Percentiles rank a stretch among this genome's conserved stretches.
These are phyloP conservation scores for Metarhizium anisopliae DNA, from an alignment of 2,329 filamentous ascomycete species.

Conservation along the genomic window DNA sequence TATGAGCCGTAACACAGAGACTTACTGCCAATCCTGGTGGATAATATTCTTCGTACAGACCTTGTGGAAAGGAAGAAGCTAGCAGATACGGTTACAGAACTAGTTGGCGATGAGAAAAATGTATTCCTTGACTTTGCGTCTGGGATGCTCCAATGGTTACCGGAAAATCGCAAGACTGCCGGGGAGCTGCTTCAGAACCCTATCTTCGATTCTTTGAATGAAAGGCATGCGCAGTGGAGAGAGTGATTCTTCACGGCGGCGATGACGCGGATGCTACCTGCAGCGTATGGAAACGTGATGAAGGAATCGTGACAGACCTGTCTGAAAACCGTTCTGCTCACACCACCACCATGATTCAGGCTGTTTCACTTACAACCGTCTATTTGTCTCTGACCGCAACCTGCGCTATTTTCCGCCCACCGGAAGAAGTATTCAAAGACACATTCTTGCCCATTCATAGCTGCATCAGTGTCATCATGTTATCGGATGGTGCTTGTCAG, in stretches of 20 bases:
- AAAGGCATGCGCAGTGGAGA: background rate
- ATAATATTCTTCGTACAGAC: slow-evolving; percentile 8
- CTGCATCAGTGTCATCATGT: no score
- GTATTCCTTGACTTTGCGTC: slow-evolving; percentile 14
- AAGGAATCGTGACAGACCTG: background rate
- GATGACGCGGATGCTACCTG: background rate
- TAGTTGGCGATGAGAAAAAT: slow-evolving; percentile 12
- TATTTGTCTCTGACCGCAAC: no score
- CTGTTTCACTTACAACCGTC: no score
- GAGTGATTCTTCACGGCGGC: background rate
- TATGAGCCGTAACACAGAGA: background rate
- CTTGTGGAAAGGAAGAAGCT: slow-evolving; percentile 6
- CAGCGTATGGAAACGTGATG: background rate
- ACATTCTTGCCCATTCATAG: background rate
- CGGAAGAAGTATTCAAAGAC: no score
- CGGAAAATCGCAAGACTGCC: slow-evolving; percentile 15
- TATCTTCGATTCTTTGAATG: slow-evolving; percentile 6
- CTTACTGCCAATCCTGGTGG: slow-evolving; percentile 1
- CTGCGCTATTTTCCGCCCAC: no score
- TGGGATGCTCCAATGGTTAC: slow-evolving; percentile 17
- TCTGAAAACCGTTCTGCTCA: no score
- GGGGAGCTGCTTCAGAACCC: slow-evolving; percentile 14
- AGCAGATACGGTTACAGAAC: slow-evolving; percentile 10
- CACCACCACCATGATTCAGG: no score
- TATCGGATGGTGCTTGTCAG: rapidly evolving